Conservation (phyloP, 495 filamentous ascomycete species). For the Podospora tetraspora region DNA sequence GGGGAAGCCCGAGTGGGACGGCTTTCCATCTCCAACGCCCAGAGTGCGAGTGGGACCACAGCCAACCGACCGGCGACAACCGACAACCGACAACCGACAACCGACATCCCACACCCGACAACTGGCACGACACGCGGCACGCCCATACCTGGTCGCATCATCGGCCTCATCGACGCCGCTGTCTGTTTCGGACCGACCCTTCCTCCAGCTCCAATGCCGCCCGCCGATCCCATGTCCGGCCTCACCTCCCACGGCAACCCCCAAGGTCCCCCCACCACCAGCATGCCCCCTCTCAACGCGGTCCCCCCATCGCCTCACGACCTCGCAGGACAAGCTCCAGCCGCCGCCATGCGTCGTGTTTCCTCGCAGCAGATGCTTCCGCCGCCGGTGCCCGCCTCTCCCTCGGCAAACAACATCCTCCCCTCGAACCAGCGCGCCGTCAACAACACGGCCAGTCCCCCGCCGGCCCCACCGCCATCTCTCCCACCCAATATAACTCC, state of each 20-base stretch:
- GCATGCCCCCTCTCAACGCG: conserved; percentile 57
- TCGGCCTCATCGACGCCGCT: conserved; percentile 4
- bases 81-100: not conserved
- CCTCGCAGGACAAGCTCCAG: conserved; percentile 18
- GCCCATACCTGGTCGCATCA: conserved; percentile 19
- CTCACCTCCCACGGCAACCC: not conserved
- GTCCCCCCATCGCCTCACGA: conserved; percentile 51
- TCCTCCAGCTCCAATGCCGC: not conserved
- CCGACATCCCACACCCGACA: not conserved
- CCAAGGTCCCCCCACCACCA: not conserved
- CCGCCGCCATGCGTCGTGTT: conserved; percentile 26
- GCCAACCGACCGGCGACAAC: not conserved
- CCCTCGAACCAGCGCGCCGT: conserved; percentile 50
- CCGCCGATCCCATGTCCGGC: not conserved
- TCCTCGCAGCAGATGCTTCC: conserved; percentile 33
- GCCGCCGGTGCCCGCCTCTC: conserved; percentile 28
- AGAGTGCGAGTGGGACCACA: not conserved
- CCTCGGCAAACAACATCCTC: conserved; percentile 45
- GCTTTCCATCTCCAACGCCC: not conserved
- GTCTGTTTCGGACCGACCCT: not conserved
- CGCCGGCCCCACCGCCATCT: conserved; percentile 18
- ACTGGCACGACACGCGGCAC: conserved; percentile 4
- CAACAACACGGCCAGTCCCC: conserved; percentile 40
- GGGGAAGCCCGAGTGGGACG: not conserved
- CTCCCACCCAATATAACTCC: conserved; percentile 32